These are phyloP conservation scores for Simplicillium sp. DNA, from an alignment of 2,329 filamentous ascomycete genomes.

Conservation along the genomic window DNA sequence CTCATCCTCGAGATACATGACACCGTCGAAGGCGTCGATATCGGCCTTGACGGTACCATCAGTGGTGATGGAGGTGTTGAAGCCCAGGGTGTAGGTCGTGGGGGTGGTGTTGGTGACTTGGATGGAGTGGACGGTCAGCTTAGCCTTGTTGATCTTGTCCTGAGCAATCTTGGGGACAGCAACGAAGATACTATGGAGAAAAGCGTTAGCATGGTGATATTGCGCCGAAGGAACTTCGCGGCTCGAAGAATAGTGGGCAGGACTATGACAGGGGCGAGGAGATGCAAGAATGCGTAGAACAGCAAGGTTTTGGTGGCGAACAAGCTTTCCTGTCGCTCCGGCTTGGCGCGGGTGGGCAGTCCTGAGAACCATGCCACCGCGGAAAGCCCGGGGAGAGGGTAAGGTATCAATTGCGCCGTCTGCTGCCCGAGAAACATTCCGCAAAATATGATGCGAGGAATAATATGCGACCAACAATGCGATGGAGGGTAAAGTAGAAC, in stretches of 20 bases:
- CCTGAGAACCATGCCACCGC: too few relatives aligned
- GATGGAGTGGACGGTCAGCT: conserved; percentile 47
- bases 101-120: conserved; percentile 34
- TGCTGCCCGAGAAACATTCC: too few relatives aligned
- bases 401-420: too few relatives aligned
- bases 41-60: conserved; percentile 42
- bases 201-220: conserved; percentile 1
- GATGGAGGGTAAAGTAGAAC: conserved; percentile 16
- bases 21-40: conserved; percentile 39
- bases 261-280: too few relatives aligned
- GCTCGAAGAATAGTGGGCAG: too few relatives aligned
- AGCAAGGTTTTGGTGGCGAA: too few relatives aligned
- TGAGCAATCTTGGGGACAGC: conserved; percentile 48
- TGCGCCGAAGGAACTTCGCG: not conserved
- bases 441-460: too few relatives aligned
- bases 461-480: too few relatives aligned
- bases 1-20: conserved; percentile 45
- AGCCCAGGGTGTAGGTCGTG: conserved; percentile 37
- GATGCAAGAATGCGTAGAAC: too few relatives aligned
- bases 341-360: too few relatives aligned
- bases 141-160: conserved; percentile 41
- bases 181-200: conserved; percentile 41
- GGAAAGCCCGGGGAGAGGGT: too few relatives aligned
- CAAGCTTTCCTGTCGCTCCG: too few relatives aligned
- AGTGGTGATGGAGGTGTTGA: conserved; percentile 46